A percentile compares a stretch with the other conserved stretches of the same genome.
These are phyloP conservation scores for Heimioporus retisporus DNA, from an alignment of 1,284 basidiomycete genomes.

Conservation along the genomic window DNA sequence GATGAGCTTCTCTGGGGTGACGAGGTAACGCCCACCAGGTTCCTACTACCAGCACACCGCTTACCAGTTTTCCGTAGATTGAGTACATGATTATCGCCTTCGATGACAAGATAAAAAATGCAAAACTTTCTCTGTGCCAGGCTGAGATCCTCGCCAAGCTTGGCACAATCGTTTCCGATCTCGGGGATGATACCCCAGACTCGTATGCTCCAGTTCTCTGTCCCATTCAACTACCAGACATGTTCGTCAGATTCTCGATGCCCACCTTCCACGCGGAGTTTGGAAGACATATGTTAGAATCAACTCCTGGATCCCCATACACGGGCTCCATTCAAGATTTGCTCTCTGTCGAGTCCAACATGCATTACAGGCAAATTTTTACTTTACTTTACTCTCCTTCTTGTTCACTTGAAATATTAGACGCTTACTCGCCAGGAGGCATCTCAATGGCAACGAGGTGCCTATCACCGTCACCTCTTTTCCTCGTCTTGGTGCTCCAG, in stretches of 20 bases:
- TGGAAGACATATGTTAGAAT: slow-evolving; percentile 99
- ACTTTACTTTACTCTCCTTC: not conserved
- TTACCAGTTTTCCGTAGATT: slow-evolving; percentile 62
- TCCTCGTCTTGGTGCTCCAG: slow-evolving; percentile 90
- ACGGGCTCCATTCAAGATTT: slow-evolving; percentile 89
- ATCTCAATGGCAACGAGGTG: slow-evolving; percentile 89
- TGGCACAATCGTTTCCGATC: slow-evolving; percentile 73
- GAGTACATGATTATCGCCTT: slow-evolving; percentile 97
- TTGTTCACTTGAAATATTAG: slow-evolving; percentile 53
- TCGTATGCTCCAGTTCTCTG: slow-evolving; percentile 54
- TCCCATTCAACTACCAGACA: slow-evolving; percentile 11
- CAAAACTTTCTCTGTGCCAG: slow-evolving; percentile 92
- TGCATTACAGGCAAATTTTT: slow-evolving; percentile 81
- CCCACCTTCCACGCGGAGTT: slow-evolving; percentile 99
- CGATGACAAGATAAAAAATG: slow-evolving; percentile 84
- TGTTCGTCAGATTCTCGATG: slow-evolving; percentile 67
- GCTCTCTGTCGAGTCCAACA: slow-evolving; percentile 92
- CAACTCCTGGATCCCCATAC: slow-evolving; percentile 96
- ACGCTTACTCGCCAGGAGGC: slow-evolving; percentile 85
- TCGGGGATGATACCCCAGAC: slow-evolving; percentile 69
- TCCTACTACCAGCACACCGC: not conserved
- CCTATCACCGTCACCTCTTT: slow-evolving; percentile 97
- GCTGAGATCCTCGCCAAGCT: slow-evolving; percentile 94
- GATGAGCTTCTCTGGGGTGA: slow-evolving; percentile 99
- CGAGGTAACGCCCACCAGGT: slow-evolving; percentile 71